Base-by-base conservation (phyloP, 306 rosid genomes). In the Malus domestica region DNA sequence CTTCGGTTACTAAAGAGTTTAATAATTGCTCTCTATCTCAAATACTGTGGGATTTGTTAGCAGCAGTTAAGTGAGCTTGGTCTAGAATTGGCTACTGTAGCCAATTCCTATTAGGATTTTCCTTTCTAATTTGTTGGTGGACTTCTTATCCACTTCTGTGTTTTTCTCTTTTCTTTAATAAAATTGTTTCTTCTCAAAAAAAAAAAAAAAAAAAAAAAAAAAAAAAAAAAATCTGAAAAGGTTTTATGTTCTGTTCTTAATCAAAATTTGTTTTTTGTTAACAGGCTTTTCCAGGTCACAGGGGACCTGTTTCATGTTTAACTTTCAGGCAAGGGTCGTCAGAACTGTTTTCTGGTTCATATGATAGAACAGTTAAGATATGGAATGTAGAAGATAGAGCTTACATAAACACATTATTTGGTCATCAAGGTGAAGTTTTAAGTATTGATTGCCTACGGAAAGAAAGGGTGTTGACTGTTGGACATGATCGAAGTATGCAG, bases 371-470 rank as follows among this genome's bases (percentile, higher is more conserved):
- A 33, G 80, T 92, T 70, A 95, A 90, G 85, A 90, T 95, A 87
- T 95, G 99, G 99, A 95, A 95, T 81, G 99, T 87, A 46, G 99
- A 92, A 71, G 99, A 90, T 80, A 85, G 97, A 86, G 85, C 99
- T 46, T 92, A 95, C 69, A 88, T 95, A 87, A 88, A 67, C 77
- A 90, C 97, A 67, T 78, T 95, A 79, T 92, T 86, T 83, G 99
- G 99, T 69, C 99, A 95, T 83, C 97, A 95, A 78, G 90, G 97
- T 79, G 99, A 92, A 82, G 78, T 95, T 70, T 57, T 92, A 71
- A 58, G 74, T 62, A 85, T 95, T 55, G 99, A 95, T 83, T 95
- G 93, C 81, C 84, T 92, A 77, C 90, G 93, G 22, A 95, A 89
- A 85, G 99, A 95, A 83, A 87, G 99, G 83, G 84, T 92, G 16